Base-by-base conservation (phyloP, 2,329 filamentous ascomycete species). In the Sclerotinia minor region DNA sequence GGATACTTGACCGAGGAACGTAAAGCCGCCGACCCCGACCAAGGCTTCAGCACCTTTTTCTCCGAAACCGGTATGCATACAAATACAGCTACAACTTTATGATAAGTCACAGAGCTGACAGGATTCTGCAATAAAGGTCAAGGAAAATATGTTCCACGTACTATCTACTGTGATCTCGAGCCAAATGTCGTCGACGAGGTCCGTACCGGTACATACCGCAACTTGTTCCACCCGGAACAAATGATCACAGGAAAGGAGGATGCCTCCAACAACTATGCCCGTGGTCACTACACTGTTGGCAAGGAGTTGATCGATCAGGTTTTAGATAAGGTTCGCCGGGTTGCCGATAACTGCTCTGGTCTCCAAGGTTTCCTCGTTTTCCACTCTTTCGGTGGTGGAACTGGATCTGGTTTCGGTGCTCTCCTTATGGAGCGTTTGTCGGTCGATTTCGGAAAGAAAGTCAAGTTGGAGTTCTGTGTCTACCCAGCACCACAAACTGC, bases 1-100 rank as follows among this genome's bases (percentile, higher is more conserved):
- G 95, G 95, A 81, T 98, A 92, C 85, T 89, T 99, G 81, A 98
- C 94, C 74, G 94, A 97, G 80, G 94, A 98, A 87, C 93, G 94
- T 83, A 97, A 98, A 87, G 88, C 87, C 76, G 89, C 89, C 79
- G 91, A 96, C 73, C 91, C 93, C 73, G 95, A 98, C 81, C 92
- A 97, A 79, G 95, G 95, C 75, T 99, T 99, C 89, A 97, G 94
- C 87, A 99, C 95, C 78, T 99, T 99, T 88, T 99, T 99, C 88
- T 97, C 94, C 76, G 95, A 99, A 87, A 98, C 95, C 79, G 94
- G 95, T 98, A 92, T 75, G 84, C 74, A 67, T 69, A 70, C 67
- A 63, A 68, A 69, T 65, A 72, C 60, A 65, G 13, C 9, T 59
- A 52, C 35, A 21, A 49, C 60, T 73, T 35, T 35, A 57, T 54